Evolutionary conservation across 352 stramenopile species (phyloP).

Genomic region (Pythium folliculosum): DNA sequence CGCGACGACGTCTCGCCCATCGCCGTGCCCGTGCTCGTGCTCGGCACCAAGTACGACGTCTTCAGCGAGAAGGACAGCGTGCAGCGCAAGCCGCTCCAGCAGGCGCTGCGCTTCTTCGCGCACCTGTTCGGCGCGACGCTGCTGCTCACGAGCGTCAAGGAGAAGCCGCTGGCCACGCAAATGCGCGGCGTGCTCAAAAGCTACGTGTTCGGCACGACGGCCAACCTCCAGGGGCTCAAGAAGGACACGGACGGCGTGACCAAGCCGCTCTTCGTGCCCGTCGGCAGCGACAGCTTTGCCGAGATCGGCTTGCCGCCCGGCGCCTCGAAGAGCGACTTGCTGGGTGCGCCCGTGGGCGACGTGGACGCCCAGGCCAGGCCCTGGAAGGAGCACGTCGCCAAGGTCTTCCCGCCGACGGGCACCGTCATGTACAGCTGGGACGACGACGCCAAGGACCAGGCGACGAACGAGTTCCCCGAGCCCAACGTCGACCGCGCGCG

Average conservation of each 20-base stretch:
- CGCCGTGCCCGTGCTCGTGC: constrained; percentile 75
- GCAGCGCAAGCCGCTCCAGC: constrained; percentile 80
- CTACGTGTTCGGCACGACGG: constrained; percentile 59
- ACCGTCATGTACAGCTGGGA: constrained; percentile 37
- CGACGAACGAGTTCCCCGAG: constrained; percentile 59
- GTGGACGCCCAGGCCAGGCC: constrained; percentile 61
- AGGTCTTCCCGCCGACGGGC: constrained; percentile 61
- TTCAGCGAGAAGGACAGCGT: constrained; percentile 88
- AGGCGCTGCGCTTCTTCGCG: constrained; percentile 86
- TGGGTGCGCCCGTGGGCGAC: constrained; percentile 41
- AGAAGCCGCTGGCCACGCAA: constrained; percentile 77
- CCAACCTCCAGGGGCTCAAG: constrained; percentile 36
- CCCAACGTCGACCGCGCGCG: constrained; percentile 68
- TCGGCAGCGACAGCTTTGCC: constrained; percentile 66
- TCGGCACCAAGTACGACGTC: constrained; percentile 90
- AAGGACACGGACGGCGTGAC: constrained; percentile 66
- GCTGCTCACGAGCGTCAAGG: constrained; percentile 84
- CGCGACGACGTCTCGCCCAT: constrained; percentile 72
- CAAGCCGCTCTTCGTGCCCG: constrained; percentile 74
- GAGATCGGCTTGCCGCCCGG: constrained; percentile 78
- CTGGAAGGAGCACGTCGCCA: constrained; percentile 66
- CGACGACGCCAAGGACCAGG: constrained; percentile 31
- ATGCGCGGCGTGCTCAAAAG: constrained; percentile 68
- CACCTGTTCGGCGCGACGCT: constrained; percentile 87
- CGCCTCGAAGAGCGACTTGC: constrained; percentile 46